phyloP scores from a whole-genome alignment of 495 filamentous ascomycete genomes.

The Xylaria venustula region DNA sequence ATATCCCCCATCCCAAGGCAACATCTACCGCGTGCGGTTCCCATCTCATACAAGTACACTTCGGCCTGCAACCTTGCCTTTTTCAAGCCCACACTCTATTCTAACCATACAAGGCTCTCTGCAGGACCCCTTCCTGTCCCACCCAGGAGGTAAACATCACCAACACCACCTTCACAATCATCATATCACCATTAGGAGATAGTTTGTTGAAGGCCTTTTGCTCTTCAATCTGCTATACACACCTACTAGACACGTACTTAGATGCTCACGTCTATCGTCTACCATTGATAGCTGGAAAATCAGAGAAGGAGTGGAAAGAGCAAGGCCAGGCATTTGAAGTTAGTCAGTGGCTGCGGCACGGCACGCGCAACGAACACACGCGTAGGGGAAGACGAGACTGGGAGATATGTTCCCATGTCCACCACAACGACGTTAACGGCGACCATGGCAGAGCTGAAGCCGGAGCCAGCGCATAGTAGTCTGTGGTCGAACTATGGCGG shows the following conservation, averaged over 20 bases:
- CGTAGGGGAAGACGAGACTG: conserved; percentile 13
- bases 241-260: background rate
- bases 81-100: conserved; percentile 37
- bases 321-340: background rate
- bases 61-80: conserved; percentile 44
- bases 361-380: conserved; percentile 15
- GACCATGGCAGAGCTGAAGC: conserved; percentile 56
- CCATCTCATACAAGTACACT: conserved; percentile 51
- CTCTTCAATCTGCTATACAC: background rate
- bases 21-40: conserved; percentile 39
- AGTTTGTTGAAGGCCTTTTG: background rate
- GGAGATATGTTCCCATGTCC: conserved; percentile 51
- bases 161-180: background rate
- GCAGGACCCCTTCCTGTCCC: conserved; percentile 22
- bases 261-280: background rate
- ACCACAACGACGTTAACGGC: conserved; percentile 53
- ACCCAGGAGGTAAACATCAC: conserved; percentile 8
- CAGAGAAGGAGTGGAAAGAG: background rate
- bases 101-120: conserved; percentile 37
- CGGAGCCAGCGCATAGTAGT: conserved; percentile 48
- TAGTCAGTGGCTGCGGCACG: conserved; percentile 25
- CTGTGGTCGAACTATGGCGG: conserved; percentile 53
- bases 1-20: conserved; percentile 44
- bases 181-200: background rate
- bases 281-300: conserved; percentile 1